A percentile compares a stretch with the other conserved stretches of the same genome.
phyloP scores from a whole-genome alignment of 192 early-diverging fungal species.

The Nowakowskiella sp. region DNA sequence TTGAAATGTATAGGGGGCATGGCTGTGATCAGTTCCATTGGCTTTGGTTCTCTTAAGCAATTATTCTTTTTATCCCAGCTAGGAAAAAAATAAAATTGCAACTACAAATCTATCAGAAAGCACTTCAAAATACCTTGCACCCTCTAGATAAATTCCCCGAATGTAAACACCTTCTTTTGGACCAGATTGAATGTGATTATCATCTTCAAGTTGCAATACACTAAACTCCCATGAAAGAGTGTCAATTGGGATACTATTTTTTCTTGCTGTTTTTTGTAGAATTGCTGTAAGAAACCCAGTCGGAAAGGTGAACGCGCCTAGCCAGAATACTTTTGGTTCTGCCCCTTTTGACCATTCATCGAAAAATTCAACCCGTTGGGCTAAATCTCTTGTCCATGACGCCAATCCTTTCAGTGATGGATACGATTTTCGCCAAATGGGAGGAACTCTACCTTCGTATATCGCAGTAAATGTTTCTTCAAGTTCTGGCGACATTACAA shows the following conservation, averaged over 20 bases:
- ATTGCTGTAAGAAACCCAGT: slow-evolving; percentile 54
- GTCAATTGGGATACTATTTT: slow-evolving; percentile 49
- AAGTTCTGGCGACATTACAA: slow-evolving; percentile 53
- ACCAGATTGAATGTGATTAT: slow-evolving; percentile 32
- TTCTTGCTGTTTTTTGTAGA: slow-evolving; percentile 48
- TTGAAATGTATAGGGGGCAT: slow-evolving; percentile 52
- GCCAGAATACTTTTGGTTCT: slow-evolving; percentile 47
- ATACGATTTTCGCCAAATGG: slow-evolving; percentile 50
- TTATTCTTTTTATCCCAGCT: slow-evolving; percentile 53
- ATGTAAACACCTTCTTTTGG: slow-evolving; percentile 57
- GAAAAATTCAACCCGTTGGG: slow-evolving; percentile 47
- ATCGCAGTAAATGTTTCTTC: slow-evolving; percentile 49
- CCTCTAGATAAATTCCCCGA: slow-evolving; percentile 47
- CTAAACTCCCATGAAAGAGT: slow-evolving; percentile 51
- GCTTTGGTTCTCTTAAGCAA: slow-evolving; percentile 49
- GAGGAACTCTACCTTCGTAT: slow-evolving; percentile 46
- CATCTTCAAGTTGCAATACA: slow-evolving; percentile 51
- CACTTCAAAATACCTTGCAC: slow-evolving; percentile 39
- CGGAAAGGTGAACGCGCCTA: slow-evolving; percentile 51
- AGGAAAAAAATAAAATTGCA: not conserved
- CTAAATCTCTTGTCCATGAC: slow-evolving; percentile 45
- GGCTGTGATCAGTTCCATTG: slow-evolving; percentile 53
- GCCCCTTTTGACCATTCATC: slow-evolving; percentile 58
- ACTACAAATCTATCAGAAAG: slow-evolving; percentile 2
- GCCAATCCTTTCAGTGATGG: slow-evolving; percentile 45